phyloP scores from a whole-genome alignment of 768 basidiomycete genomes.

The Chalciporus chontae region DNA sequence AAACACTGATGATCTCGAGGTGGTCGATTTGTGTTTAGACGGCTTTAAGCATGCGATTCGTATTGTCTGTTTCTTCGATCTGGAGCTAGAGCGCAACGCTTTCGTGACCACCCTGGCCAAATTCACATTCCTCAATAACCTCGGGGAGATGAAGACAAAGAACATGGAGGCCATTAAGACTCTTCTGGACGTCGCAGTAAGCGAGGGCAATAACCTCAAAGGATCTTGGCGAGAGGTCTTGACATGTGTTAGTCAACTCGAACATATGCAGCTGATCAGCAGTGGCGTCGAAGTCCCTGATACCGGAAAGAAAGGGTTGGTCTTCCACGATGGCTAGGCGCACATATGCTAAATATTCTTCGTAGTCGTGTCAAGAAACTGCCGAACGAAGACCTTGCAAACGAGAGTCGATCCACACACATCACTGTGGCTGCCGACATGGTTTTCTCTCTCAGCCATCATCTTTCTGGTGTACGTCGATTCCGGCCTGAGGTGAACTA shows the following conservation, averaged over 20 bases:
- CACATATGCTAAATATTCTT: constrained; percentile 7
- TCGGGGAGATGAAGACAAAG: constrained; percentile 98
- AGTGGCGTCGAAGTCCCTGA: constrained; percentile 86
- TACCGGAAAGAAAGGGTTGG: constrained; percentile 75
- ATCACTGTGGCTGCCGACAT: constrained; percentile 99
- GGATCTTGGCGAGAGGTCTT: constrained; percentile 96
- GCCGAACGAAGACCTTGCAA: constrained; percentile 90
- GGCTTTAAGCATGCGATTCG: constrained; percentile 97
- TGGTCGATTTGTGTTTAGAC: constrained; percentile 88
- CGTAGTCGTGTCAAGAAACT: constrained; percentile 50
- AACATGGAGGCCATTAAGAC: constrained; percentile 99
- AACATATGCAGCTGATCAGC: constrained; percentile 97
- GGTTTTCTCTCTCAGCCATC: constrained; percentile 96
- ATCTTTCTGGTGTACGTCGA: constrained; percentile 84
- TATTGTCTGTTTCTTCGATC: constrained; percentile 94
- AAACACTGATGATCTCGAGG: constrained; percentile 90
- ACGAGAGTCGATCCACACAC: constrained; percentile 95
- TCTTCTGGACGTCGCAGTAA: constrained; percentile 89
- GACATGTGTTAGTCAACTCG: constrained; percentile 95
- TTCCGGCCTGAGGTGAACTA: background rate
- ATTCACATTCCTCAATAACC: constrained; percentile 96
- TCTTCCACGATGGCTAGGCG: constrained; percentile 1
- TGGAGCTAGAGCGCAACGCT: constrained; percentile 97
- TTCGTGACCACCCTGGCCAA: constrained; percentile 96
- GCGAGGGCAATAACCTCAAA: constrained; percentile 95